Percentiles rank a stretch among this genome's conserved stretches.
Conservation (phyloP, 345 rosid species). For the Eucalyptus victrix region DNA sequence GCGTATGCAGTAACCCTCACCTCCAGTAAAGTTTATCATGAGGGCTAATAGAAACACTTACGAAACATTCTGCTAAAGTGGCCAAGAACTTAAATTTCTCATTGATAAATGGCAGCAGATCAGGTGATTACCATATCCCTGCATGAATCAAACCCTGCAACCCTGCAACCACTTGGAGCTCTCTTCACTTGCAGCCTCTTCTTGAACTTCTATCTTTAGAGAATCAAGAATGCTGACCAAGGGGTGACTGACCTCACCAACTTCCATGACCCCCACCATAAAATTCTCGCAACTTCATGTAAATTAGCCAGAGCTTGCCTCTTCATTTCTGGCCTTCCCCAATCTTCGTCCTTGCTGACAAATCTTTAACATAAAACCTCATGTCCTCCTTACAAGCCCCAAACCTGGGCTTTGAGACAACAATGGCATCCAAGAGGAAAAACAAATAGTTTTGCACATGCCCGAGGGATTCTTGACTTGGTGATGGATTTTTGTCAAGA, state of each 20-base stretch:
- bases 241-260: conserved; percentile 32
- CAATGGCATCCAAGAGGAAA: too few relatives aligned
- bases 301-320: too few relatives aligned
- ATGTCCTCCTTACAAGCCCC: conserved; percentile 58
- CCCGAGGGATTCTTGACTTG: conserved; percentile 42
- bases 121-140: not conserved
- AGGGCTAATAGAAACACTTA: too few relatives aligned
- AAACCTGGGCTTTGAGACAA: conserved; percentile 47
- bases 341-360: conserved; percentile 73
- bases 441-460: conserved; percentile 52
- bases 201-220: conserved; percentile 21
- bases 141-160: conserved; percentile 51
- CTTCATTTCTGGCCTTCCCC: conserved; percentile 16
- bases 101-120: not conserved
- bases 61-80: too few relatives aligned
- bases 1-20: too few relatives aligned
- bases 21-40: too few relatives aligned
- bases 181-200: conserved; percentile 12
- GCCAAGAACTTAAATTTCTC: not conserved
- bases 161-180: conserved; percentile 41
- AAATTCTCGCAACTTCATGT: too few relatives aligned
- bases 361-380: conserved; percentile 69
- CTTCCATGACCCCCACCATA: not conserved
- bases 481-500: conserved; percentile 34
- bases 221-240: conserved; percentile 54